Evolutionary conservation across 2,329 filamentous ascomycete species (phyloP).

Genomic region (Ceratocystis cubensis): DNA sequence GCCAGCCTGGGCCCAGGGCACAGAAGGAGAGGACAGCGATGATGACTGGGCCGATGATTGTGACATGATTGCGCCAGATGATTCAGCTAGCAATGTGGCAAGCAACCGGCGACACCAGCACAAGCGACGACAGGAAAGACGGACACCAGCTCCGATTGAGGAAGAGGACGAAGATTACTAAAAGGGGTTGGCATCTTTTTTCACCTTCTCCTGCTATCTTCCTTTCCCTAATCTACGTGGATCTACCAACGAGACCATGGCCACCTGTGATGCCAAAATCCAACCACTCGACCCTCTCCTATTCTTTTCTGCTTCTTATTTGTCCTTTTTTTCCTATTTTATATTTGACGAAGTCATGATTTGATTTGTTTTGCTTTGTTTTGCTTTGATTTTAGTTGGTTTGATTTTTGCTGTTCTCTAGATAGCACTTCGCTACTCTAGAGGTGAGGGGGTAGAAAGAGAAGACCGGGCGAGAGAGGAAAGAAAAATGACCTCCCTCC

Average conservation of each 20-base stretch:
- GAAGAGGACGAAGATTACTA: constrained; percentile 54
- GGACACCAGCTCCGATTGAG: constrained; percentile 60
- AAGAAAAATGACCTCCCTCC: not conserved
- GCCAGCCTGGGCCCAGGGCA: constrained; percentile 34
- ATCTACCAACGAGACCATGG: not conserved
- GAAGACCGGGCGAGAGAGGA: not conserved
- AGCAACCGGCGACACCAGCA: constrained; percentile 55
- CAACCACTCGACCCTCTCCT: not conserved
- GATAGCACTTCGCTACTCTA: constrained; percentile 18
- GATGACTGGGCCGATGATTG: constrained; percentile 45
- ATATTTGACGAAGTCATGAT: constrained; percentile 14
- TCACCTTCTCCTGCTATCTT: too few species aligned
- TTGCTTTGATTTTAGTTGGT: constrained; percentile 10
- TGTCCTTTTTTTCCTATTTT: not conserved
- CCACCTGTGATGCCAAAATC: not conserved
- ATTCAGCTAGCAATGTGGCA: constrained; percentile 69
- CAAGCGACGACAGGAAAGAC: constrained; percentile 54
- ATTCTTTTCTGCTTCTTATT: constrained; percentile 10
- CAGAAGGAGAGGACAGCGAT: constrained; percentile 39
- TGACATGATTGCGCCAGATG: constrained; percentile 57
- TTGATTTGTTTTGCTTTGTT: constrained; percentile 4
- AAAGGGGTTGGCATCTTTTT: not conserved
- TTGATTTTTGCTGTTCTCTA: constrained; percentile 5
- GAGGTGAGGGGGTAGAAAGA: not conserved
- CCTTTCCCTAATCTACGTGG: too few species aligned